Evolutionary conservation across 768 basidiomycete species (phyloP).

Genomic region (Coprinopsis cinerea): DNA sequence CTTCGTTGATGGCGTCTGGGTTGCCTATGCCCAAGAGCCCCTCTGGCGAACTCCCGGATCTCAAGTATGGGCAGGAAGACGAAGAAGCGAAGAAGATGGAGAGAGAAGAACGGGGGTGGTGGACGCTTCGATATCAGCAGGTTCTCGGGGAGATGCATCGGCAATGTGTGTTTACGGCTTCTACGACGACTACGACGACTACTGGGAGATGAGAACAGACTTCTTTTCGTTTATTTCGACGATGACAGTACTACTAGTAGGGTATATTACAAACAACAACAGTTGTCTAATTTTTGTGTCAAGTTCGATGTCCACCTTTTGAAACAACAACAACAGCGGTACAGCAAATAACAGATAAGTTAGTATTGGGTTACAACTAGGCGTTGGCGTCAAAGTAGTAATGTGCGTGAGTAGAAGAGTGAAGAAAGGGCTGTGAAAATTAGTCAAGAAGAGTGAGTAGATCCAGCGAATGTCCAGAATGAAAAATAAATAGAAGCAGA

Average conservation of each 20-base stretch:
- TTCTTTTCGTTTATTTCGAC: not conserved
- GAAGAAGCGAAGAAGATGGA: constrained; percentile 35
- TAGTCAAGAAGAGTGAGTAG: not conserved
- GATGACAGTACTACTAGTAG: not conserved
- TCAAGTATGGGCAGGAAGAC: constrained; percentile 7
- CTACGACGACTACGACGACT: not conserved
- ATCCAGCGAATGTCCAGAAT: not conserved
- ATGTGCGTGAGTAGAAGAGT: not conserved
- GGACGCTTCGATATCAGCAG: constrained; percentile 62
- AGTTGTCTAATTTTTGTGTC: no score
- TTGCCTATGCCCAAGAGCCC: constrained; percentile 70
- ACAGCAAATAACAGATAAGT: no score
- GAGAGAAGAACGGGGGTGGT: constrained; percentile 69
- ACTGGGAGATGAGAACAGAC: no score
- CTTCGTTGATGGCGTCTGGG: constrained; percentile 35
- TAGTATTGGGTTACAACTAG: no score
- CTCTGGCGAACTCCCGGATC: constrained; percentile 46
- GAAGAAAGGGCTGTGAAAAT: not conserved
- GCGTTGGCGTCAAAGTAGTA: no score
- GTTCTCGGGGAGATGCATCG: constrained; percentile 30
- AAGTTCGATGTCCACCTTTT: no score
- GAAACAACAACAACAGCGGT: no score
- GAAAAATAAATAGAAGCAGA: not conserved
- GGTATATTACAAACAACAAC: not conserved
- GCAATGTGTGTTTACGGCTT: not conserved